Evolutionary conservation across 2,329 filamentous ascomycete species (phyloP).

Genomic region (Coccinonectria pachysandricola): DNA sequence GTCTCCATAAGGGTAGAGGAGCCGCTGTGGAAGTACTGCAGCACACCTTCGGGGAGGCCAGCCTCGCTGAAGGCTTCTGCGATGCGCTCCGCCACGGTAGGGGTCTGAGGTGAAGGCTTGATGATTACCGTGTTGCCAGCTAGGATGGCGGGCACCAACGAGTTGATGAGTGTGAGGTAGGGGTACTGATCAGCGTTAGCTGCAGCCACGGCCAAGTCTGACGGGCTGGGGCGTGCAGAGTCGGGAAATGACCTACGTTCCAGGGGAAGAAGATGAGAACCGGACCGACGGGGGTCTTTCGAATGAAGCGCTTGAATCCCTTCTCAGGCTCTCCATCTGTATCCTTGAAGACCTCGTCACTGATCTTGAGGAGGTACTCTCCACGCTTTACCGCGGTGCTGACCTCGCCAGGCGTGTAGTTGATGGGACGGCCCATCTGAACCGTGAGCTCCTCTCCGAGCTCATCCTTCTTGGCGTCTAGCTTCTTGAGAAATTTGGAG

Average conservation of each 20-base stretch:
- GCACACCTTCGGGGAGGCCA: slow-evolving; percentile 70
- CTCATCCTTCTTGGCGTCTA: slow-evolving; percentile 64
- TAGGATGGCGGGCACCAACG: slow-evolving; percentile 80
- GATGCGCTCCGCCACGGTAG: slow-evolving; percentile 80
- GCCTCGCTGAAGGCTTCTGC: slow-evolving; percentile 66
- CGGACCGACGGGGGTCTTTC: slow-evolving; percentile 78
- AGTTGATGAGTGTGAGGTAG: slow-evolving; percentile 88
- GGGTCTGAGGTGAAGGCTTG: slow-evolving; percentile 91
- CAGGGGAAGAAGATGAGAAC: slow-evolving; percentile 87
- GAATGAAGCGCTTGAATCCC: slow-evolving; percentile 84
- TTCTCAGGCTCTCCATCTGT: slow-evolving; percentile 74
- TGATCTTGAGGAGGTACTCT: slow-evolving; percentile 78
- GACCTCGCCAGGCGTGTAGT: slow-evolving; percentile 76
- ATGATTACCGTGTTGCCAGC: slow-evolving; percentile 85
- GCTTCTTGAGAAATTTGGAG: slow-evolving; percentile 62
- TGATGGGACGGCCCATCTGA: slow-evolving; percentile 91
- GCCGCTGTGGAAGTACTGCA: slow-evolving; percentile 89
- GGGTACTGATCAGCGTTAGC: slow-evolving; percentile 56
- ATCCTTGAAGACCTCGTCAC: slow-evolving; percentile 66
- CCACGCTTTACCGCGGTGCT: slow-evolving; percentile 75
- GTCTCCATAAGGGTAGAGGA: slow-evolving; percentile 66
- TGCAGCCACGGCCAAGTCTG: too few species aligned
- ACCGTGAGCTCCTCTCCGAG: slow-evolving; percentile 77
- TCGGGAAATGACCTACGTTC: slow-evolving; percentile 84
- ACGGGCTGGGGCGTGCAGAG: too few species aligned